A percentile compares a stretch with the other conserved stretches of the same genome.
Conservation (phyloP, 1,284 basidiomycete species). For the Coniophora puteana region DNA sequence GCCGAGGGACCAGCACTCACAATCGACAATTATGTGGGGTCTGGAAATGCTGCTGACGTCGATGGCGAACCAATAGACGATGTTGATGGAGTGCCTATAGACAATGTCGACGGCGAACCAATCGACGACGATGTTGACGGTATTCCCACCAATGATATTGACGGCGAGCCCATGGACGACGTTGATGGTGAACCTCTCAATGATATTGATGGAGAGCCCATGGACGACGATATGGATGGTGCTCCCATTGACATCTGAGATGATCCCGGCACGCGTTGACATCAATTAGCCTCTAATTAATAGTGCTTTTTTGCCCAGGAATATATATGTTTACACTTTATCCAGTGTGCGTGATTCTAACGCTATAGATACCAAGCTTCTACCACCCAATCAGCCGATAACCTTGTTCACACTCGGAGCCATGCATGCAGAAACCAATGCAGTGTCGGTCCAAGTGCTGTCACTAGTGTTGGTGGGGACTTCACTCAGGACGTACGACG, state of each 20-base stretch:
- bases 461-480: slow-evolving; percentile 31
- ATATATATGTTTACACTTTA: too few species aligned
- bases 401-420: slow-evolving; percentile 24
- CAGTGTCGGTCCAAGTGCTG: slow-evolving; percentile 35
- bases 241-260: slow-evolving; percentile 40
- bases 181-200: slow-evolving; percentile 24
- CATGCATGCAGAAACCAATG: slow-evolving; percentile 35
- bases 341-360: too few species aligned
- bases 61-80: slow-evolving; percentile 50
- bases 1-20: slow-evolving; percentile 26
- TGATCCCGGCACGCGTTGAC: too few species aligned
- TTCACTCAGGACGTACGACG: slow-evolving; percentile 32
- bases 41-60: slow-evolving; percentile 37
- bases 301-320: too few species aligned
- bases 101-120: slow-evolving; percentile 29
- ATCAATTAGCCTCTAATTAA: too few species aligned
- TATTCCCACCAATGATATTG: slow-evolving; percentile 20
- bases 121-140: slow-evolving; percentile 31
- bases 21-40: slow-evolving; percentile 37
- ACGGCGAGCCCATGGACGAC: slow-evolving; percentile 16
- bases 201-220: neutral
- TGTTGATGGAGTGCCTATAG: slow-evolving; percentile 35
- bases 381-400: too few species aligned
- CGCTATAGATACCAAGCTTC: too few species aligned
- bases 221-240: slow-evolving; percentile 45